Conservation (phyloP, 208 protist species). For the Leishmania amazonensis region DNA sequence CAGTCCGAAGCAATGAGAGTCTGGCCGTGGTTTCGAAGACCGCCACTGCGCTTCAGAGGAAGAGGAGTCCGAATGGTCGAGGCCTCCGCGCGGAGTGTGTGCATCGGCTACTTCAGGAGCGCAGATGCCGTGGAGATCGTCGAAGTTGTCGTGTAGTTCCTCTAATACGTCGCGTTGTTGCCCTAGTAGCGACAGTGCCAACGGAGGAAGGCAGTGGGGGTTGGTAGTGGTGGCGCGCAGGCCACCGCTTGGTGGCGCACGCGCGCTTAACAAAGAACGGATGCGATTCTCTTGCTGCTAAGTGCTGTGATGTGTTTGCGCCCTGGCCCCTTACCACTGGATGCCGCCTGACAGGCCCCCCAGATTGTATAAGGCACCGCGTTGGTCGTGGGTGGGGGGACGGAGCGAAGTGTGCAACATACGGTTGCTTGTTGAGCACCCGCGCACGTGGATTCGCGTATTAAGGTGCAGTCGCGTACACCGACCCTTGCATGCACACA, state of each 20-base stretch:
- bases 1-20: neutral
- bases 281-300: neutral
- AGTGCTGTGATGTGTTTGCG: neutral
- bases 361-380: neutral
- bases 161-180: neutral
- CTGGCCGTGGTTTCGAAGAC: neutral
- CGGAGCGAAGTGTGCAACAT: neutral
- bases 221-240: neutral
- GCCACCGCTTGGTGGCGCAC: neutral
- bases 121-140: neutral
- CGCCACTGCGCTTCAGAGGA: neutral
- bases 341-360: neutral
- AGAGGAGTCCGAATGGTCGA: neutral
- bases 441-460: neutral
- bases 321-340: neutral
- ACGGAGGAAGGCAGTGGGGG: too few relatives aligned
- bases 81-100: neutral
- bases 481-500: neutral
- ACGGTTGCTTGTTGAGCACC: neutral
- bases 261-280: neutral
- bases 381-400: neutral
- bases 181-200: neutral
- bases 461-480: neutral
- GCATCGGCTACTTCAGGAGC: neutral
- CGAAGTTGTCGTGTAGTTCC: neutral